Evolutionary conservation across 1,284 basidiomycete genomes (phyloP), one percentile per base, ranked within the genome.

Genomic region (Malassezia furfur): DNA sequence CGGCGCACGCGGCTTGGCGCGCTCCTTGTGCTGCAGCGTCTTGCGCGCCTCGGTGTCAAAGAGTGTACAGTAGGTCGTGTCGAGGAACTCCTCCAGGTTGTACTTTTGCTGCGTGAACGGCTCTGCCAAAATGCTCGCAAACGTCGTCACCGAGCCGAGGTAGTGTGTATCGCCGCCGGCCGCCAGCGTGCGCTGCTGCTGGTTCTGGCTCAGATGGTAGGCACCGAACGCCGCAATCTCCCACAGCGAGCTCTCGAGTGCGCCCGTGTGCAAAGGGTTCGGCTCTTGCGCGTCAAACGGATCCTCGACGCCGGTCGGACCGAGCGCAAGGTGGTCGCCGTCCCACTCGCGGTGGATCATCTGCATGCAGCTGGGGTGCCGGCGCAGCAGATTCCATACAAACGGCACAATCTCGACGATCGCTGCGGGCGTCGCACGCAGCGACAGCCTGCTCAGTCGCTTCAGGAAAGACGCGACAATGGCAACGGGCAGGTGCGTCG

Each of bases 381-480:
- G 80, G 75, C 94, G 96, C 70, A 98, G 82, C 52, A 93, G 79
- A 75, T 98, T 98, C 79, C 96, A 98, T 9, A 85, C 84, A 76
- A 98, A 89, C 0, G 94, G 91, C 31, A 98, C 83, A 61, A 89
- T 79, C 77, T 90, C 86, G 54, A 98, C 82, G 34, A 91, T 84
- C 1, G 88, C 93, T 2, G 90, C 85, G 0, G 93, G 91, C 0
- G 91, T 87, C 0, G 91, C 89, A 36, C 79, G 79, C 11, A 98
- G 81, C 5, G 88, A 85, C 2, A 96, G 80, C 6, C 88, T 82
- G 1, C 90, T 83, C 19, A 98, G 80, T 3, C 89, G 84, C 76
- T 98, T 98, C 65, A 93, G 80, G 76, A 98, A 98, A 0, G 90
- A 89, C 2, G 93, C 93, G 10, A 98, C 81, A 30, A 98, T 80